phyloP scores from a whole-genome alignment of 768 basidiomycete species.

The Russula ochroleuca region DNA sequence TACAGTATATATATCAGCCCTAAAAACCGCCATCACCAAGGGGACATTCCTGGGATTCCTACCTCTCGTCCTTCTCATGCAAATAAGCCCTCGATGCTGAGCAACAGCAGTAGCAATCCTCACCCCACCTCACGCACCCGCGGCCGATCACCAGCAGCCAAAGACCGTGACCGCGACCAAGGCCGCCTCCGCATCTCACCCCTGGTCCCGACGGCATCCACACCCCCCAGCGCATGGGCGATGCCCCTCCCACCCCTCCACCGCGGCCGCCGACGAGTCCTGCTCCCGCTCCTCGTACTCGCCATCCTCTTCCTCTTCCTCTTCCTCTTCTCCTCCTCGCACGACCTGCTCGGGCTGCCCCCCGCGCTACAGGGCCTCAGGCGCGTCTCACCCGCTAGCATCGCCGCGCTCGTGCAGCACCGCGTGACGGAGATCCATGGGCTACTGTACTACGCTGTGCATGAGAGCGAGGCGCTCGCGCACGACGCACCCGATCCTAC shows the following conservation, averaged over 20 bases:
- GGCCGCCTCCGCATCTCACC: conserved; percentile 11
- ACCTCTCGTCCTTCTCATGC: not conserved
- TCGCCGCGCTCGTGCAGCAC: conserved; percentile 20
- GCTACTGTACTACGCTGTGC: conserved; percentile 60
- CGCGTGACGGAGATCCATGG: conserved; percentile 55
- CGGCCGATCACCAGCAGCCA: conserved; percentile 10
- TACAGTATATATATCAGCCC: too few relatives aligned
- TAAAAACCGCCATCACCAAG: not conserved
- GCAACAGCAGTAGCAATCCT: not conserved
- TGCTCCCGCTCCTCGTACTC: conserved; percentile 5
- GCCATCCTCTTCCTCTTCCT: conserved; percentile 21
- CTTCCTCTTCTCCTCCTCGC: conserved; percentile 25
- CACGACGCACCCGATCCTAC: conserved; percentile 38
- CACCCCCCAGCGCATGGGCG: not conserved
- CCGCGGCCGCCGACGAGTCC: conserved; percentile 3
- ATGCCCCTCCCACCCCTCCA: too few relatives aligned
- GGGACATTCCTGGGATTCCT: not conserved
- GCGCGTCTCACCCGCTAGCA: conserved; percentile 23
- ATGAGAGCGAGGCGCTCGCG: conserved; percentile 41
- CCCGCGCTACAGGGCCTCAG: conserved; percentile 18
- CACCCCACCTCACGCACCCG: conserved; percentile 9
- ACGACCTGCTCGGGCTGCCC: conserved; percentile 20
- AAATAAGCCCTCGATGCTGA: not conserved
- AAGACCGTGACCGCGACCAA: conserved; percentile 3
- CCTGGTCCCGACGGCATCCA: not conserved